Percentiles rank a stretch among this genome's conserved stretches.
Conservation (phyloP, 2,329 filamentous ascomycete genomes). For the Cladosporium sp. region DNA sequence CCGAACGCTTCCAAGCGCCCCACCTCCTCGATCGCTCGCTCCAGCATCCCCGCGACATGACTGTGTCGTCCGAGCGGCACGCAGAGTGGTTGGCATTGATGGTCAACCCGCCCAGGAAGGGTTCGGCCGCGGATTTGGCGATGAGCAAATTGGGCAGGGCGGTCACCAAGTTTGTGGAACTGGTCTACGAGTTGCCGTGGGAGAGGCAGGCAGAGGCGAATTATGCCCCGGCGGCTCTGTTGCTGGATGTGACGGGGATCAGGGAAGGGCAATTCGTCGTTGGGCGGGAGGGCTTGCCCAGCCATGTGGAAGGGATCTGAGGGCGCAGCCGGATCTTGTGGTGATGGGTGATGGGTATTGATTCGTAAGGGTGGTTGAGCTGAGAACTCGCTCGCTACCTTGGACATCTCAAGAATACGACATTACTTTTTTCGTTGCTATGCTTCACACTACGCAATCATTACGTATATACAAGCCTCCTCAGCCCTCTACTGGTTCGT, state of each 20-base stretch:
- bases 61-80: neutral
- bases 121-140: neutral
- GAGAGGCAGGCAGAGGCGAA: neutral
- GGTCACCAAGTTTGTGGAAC: neutral
- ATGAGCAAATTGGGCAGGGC: neutral
- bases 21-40: neutral
- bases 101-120: neutral
- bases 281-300: neutral
- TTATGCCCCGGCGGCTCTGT: neutral
- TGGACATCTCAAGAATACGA: neutral
- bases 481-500: conserved; percentile 45
- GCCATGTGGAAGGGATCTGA: neutral
- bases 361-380: too few relatives aligned
- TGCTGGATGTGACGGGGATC: neutral
- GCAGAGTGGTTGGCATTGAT: neutral
- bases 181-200: neutral
- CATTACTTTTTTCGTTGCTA: neutral
- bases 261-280: too few relatives aligned
- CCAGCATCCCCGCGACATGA: neutral
- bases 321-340: too few relatives aligned
- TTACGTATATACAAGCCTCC: neutral
- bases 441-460: neutral
- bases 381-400: too few relatives aligned
- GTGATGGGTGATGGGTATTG: too few relatives aligned
- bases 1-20: neutral